These are phyloP conservation scores for Suillus hirtellus DNA, from an alignment of 768 basidiomycete genomes.

Conservation along the genomic window DNA sequence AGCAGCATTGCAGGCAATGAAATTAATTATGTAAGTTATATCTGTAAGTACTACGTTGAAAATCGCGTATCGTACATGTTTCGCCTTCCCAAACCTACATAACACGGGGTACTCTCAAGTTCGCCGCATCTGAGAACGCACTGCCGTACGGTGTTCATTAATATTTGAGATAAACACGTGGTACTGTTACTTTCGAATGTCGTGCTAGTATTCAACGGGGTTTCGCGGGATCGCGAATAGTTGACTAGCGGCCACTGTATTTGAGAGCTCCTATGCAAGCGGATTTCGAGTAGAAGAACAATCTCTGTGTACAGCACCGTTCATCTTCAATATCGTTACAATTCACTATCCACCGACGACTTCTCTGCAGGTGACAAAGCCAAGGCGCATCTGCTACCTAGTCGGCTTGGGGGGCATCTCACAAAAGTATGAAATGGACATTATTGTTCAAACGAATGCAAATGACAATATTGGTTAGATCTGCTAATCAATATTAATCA, in stretches of 20 bases:
- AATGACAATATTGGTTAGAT: not conserved
- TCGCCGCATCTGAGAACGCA: not conserved
- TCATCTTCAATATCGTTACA: not conserved
- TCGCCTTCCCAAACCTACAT: not conserved
- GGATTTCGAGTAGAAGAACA: not conserved
- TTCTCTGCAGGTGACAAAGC: not conserved
- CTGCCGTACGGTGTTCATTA: not conserved
- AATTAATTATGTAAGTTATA: not conserved
- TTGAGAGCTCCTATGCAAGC: not conserved
- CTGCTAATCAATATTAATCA: conserved; percentile 3
- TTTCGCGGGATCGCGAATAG: not conserved
- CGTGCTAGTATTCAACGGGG: not conserved
- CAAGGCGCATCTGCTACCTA: not conserved
- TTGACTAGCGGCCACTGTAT: not conserved
- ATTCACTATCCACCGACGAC: not conserved
- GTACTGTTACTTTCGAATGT: not conserved
- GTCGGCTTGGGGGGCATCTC: not conserved
- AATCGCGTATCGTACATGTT: not conserved
- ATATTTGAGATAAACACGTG: not conserved
- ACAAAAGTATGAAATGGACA: not conserved
- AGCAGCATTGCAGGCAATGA: not conserved
- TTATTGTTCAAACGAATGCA: not conserved
- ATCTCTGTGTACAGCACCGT: not conserved
- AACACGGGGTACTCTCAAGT: not conserved
- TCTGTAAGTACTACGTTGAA: not conserved